Evolutionary conservation across 257 asterid species (phyloP).

Genomic region (Leonotis leonurus): DNA sequence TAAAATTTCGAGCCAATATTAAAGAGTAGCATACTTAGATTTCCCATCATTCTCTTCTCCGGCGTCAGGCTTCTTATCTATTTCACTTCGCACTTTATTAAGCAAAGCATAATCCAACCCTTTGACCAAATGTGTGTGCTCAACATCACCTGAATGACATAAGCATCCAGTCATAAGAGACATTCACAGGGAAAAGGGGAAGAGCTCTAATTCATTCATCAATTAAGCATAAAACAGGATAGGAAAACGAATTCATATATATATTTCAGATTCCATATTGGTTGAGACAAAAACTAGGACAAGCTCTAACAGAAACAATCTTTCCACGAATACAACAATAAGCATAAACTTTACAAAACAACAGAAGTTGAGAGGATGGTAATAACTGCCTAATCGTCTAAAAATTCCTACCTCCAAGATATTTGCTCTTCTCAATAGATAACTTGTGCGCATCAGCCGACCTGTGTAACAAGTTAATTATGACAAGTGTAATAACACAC

Average conservation of each 20-base stretch:
- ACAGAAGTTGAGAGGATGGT: neutral
- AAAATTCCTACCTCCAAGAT: slow-evolving; percentile 81
- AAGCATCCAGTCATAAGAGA: slow-evolving; percentile 21
- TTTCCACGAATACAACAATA: neutral
- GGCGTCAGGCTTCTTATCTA: slow-evolving; percentile 76
- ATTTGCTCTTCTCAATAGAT: slow-evolving; percentile 97
- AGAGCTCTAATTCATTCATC: slow-evolving; percentile 8
- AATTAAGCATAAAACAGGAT: neutral
- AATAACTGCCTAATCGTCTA: neutral
- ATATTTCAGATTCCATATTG: too few species aligned
- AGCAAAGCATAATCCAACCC: slow-evolving; percentile 97
- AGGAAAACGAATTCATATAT: neutral
- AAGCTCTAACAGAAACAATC: neutral
- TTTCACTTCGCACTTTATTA: slow-evolving; percentile 92
- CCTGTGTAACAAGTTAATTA: slow-evolving; percentile 34
- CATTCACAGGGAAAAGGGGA: neutral
- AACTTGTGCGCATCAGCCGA: slow-evolving; percentile 89
- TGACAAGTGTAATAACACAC: neutral
- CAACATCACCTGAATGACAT: slow-evolving; percentile 82
- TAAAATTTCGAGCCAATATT: neutral
- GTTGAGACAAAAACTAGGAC: neutral
- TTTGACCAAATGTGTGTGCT: slow-evolving; percentile 96
- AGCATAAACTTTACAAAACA: neutral
- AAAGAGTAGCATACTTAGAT: slow-evolving; percentile 38
- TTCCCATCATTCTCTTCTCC: slow-evolving; percentile 73